phyloP scores from a whole-genome alignment of 2,329 filamentous ascomycete genomes.

The Pseudonectria foliicola region DNA sequence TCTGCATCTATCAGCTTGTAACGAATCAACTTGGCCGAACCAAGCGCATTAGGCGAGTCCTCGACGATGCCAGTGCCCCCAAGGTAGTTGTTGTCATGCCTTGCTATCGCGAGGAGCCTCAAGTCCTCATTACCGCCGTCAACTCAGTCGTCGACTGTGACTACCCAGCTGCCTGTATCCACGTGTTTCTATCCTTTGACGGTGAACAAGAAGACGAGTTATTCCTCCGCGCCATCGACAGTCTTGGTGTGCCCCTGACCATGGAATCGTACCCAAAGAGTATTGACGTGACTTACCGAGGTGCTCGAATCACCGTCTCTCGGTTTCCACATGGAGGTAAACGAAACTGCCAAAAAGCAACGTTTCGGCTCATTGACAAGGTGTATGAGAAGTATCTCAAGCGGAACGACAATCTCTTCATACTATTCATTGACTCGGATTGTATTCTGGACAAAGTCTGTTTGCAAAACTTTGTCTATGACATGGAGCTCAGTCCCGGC shows the following conservation, averaged over 20 bases:
- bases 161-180: conserved; percentile 85
- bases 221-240: conserved; percentile 78
- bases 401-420: conserved; percentile 84
- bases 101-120: conserved; percentile 86
- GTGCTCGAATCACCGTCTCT: conserved; percentile 80
- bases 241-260: conserved; percentile 72
- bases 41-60: conserved; percentile 73
- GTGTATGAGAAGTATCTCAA: conserved; percentile 83
- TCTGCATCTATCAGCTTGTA: conserved; percentile 86
- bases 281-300: conserved; percentile 81
- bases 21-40: conserved; percentile 78
- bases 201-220: conserved; percentile 83
- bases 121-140: conserved; percentile 75
- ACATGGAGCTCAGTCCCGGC: conserved; percentile 95
- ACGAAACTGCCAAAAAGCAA: conserved; percentile 85
- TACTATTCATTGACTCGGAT: conserved; percentile 95
- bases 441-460: conserved; percentile 89
- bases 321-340: conserved; percentile 92
- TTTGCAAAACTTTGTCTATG: conserved; percentile 95
- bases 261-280: conserved; percentile 76
- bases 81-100: conserved; percentile 97
- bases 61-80: conserved; percentile 79
- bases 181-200: conserved; percentile 93
- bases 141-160: conserved; percentile 92
- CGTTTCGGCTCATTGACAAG: conserved; percentile 87